Evolutionary conservation across 202 grass and related monocot species (phyloP), one percentile per base, ranked within the genome.

Genomic region (Schoenoplectus tabernaemontani): DNA sequence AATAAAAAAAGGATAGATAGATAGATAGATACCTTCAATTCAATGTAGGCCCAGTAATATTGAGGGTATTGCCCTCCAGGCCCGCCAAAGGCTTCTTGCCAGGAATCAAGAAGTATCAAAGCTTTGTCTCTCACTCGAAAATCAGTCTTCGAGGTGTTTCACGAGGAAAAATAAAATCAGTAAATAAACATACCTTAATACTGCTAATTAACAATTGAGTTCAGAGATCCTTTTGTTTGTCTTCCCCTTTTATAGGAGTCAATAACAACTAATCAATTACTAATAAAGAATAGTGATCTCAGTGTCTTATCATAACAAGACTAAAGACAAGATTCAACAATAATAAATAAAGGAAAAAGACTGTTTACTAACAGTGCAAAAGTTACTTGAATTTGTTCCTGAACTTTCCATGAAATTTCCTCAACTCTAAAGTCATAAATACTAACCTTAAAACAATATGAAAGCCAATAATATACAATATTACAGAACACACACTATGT

Each of bases 1-100:
- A 24, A 85, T 50, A 3, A 47, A 84, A 78, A 41, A 7, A 53
- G 2, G n/a, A n/a, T n/a, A n/a, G n/a, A n/a, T n/a, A n/a, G 26
- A 78, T 78, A 70, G 53, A 64, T 47, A 41, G 32, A n/a, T 70
- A 96, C 96, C 88, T 96, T 99, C 53, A 99, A 78, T 84, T 99
- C 96, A 83, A 86, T 85, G 37, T 96, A 99, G 59, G 96, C 78
- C 87, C 87, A 96, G 37, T 96, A 96, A 84, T 93, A 99, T 33
- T 99, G 96, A 65, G 96, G 96, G 80, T 93, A 87, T 83, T 91
- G 93, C 13, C 90, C 87, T 85, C 92, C 88, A 78, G 90, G 90
- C 39, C 96, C 95, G 77, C 91, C 96, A 84, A 99, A 99, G 87
- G 96, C 92, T 90, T 96, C 92, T 96, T 93, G 92, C 96, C 96